Evolutionary conservation across 768 basidiomycete genomes (phyloP).

Genomic region (Cubamyces lactineus): DNA sequence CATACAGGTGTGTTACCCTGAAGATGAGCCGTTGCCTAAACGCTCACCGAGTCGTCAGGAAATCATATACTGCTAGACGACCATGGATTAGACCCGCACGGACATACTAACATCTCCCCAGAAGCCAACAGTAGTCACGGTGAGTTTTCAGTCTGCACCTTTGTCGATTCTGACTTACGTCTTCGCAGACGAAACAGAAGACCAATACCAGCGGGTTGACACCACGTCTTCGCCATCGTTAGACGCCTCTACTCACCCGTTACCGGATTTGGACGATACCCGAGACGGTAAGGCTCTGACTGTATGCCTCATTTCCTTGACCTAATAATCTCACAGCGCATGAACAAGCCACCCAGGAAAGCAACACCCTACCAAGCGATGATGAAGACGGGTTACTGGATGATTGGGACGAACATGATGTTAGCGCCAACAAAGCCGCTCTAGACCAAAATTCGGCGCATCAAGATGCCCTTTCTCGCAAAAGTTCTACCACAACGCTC

Average conservation of each 20-base stretch:
- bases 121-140: slow-evolving; percentile 4
- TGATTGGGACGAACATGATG: slow-evolving; percentile 18
- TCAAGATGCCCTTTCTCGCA: slow-evolving; percentile 14
- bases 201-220: neutral
- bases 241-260: neutral
- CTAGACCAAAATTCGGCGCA: neutral
- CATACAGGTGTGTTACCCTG: neutral
- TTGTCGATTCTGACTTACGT: neutral
- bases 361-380: slow-evolving; percentile 1
- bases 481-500: slow-evolving; percentile 20
- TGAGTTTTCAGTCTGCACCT: neutral
- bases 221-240: neutral
- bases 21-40: neutral
- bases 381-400: slow-evolving; percentile 15
- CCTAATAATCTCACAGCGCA: neutral
- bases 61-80: neutral
- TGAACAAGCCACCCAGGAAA: slow-evolving; percentile 1
- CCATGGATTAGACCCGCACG: slow-evolving; percentile 4
- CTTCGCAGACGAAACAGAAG: neutral
- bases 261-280: neutral
- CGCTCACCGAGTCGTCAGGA: neutral
- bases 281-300: neutral
- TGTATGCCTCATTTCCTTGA: neutral
- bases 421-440: neutral
- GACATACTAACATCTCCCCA: neutral